These are phyloP conservation scores for Paramecium tetraurelia DNA, from an alignment of 73 alveolate genomes.

Conservation along the genomic window DNA sequence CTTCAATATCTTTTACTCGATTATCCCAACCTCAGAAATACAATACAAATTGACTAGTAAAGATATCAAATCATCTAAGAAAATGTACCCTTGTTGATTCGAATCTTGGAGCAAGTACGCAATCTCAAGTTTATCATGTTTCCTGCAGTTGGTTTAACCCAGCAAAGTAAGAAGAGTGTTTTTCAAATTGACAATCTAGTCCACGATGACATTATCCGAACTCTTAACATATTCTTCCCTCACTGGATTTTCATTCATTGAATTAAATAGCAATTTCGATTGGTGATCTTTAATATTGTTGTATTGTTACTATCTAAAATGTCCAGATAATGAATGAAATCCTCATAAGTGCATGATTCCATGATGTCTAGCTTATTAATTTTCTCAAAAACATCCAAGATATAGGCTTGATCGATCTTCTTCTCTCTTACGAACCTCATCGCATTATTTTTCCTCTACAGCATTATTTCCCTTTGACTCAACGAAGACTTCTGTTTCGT, in stretches of 20 bases:
- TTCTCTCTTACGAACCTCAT: not conserved
- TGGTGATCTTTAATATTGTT: not conserved
- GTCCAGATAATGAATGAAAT: not conserved
- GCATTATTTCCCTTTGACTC: not conserved
- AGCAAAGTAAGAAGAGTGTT: constrained; percentile 5
- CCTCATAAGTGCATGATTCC: constrained; percentile 13
- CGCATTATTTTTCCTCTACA: not conserved
- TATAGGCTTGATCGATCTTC: not conserved
- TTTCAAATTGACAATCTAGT: not conserved
- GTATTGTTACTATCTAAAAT: not conserved
- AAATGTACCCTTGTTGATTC: not conserved
- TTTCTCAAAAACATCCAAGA: not conserved
- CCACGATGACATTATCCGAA: not conserved
- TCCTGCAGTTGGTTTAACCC: not conserved
- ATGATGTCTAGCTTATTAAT: not conserved
- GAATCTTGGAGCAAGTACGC: not conserved
- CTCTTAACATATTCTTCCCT: constrained; percentile 34
- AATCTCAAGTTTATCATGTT: constrained; percentile 20
- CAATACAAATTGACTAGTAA: constrained; percentile 14
- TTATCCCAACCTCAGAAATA: not conserved
- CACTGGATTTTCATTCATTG: not conserved
- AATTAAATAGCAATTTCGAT: constrained; percentile 14
- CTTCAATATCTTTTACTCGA: not conserved
- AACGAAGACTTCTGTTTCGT: not conserved
- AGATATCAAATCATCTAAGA: not conserved